These are phyloP conservation scores for Cornus controversa DNA, from an alignment of 148 eudicot genomes.

Conservation along the genomic window DNA sequence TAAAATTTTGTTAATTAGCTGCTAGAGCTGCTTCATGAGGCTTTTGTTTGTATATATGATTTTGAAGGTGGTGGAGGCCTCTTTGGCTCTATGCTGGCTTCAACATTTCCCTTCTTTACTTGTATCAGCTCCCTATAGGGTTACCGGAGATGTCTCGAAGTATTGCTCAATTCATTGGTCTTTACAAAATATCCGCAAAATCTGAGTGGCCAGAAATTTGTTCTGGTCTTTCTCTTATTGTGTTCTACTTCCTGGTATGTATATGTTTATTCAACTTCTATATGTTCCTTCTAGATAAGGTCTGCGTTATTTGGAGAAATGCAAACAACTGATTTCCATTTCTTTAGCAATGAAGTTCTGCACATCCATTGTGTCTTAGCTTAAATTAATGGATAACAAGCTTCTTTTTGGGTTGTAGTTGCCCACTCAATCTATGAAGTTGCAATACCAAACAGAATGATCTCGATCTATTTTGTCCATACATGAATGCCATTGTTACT, in stretches of 20 bases:
- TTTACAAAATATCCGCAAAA: constrained; percentile 65
- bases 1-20: constrained; percentile 17
- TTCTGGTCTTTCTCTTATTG: constrained; percentile 68
- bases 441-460: too few relatives aligned
- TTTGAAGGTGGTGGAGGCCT: constrained; percentile 90
- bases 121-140: constrained; percentile 79
- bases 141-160: constrained; percentile 36
- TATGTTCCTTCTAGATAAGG: too few relatives aligned
- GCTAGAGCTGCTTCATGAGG: background rate
- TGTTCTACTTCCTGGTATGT: constrained; percentile 78
- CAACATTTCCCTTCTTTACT: constrained; percentile 63
- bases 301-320: too few relatives aligned
- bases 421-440: too few relatives aligned
- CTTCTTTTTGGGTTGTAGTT: too few relatives aligned
- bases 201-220: constrained; percentile 75
- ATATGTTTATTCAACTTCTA: constrained; percentile 1
- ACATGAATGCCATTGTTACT: too few relatives aligned
- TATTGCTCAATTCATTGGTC: constrained; percentile 63
- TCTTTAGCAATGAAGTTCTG: too few relatives aligned
- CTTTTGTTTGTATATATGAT: background rate
- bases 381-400: too few relatives aligned
- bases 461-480: too few relatives aligned
- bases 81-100: constrained; percentile 81
- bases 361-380: too few relatives aligned
- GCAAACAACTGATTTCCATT: too few relatives aligned